Evolutionary conservation across 148 eudicot species (phyloP), one percentile per base, ranked within the genome.

Genomic region (Fagopyrum homotropicum): DNA sequence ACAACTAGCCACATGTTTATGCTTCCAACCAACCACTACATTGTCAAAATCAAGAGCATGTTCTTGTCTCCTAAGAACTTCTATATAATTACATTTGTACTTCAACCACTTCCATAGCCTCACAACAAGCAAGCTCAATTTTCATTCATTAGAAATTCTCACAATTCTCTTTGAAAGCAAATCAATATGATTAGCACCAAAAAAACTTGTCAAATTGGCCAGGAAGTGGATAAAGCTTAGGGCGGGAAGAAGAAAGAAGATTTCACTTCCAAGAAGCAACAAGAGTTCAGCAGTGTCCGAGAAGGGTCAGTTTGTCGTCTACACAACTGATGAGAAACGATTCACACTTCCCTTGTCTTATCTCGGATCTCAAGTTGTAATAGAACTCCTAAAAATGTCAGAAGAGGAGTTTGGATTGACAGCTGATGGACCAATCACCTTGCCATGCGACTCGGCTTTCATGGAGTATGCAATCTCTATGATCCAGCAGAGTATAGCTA

Each of bases 151-250:
- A 49, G 4, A 63, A 3, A 35, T 0, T 35, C 43, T 19, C 43
- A 9, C 12, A 49, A 49, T 35, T 1, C 40, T 35, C 40, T 35
- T 35, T 35, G 40, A 35, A 35, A 35, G 40, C 52, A 49, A 49
- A 49, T 3, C 10, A 54, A 40, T 4, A 55, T 74, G 76, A 43
- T 74, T 9, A 74, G 48, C 76, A 29, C 69, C 69, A 48, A 55
- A 22, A 48, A 84, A 73, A 29, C 80, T 84, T 45, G 61, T 80
- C 73, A 78, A 78, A 71, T 66, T 78, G 69, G 87, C 81, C 14
- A 75, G 76, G 12, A 51, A 51, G 55, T 51, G 55, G 55, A 51
- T 3, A 51, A 51, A 16, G 16, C 4, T 51, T 51, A 16, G n/a
- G 9, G 64, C 79, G 6, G 17, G 74, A 10, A 75, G 71, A 45